Base-by-base conservation (phyloP, 108 stramenopile species). In the Cyclotella sp. region DNA sequence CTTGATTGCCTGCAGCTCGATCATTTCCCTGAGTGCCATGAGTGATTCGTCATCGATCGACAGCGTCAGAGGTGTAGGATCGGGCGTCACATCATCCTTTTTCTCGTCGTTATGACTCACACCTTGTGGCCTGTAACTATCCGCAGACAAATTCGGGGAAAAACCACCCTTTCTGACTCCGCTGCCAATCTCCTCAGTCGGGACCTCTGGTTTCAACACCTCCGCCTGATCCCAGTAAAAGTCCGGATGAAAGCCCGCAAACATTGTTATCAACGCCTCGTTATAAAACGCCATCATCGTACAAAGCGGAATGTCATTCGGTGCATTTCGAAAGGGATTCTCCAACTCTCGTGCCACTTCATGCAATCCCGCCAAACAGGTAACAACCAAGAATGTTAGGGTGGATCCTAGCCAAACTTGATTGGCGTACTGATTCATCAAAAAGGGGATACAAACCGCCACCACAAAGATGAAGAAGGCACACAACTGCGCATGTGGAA, bases 341-440 rank as follows among this genome's bases (percentile, higher is more conserved):
- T 91, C 91, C 66, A 94, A 82, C 67, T 91, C 93, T 16, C 90
- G 64, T 2, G 91, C 90, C 34, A 94, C 90, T 67, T 91, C 93
- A 66, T 94, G 87, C 63, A 94, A 81, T 7, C 89, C 93, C 5
- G 61, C 43, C 21, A 94, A 55, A 68, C 89, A 89, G 14, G 84
- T 80, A 3, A 90, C 82, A 0, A 86, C 88, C 42, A 89, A 61
- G 77, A 91, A 94, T 12, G 77, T 87, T 53, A 94, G 66, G 3
- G 76, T 26, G 27, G 72, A 61, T 0, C 85, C 93, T 12, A 90
- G 28, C 77, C 79, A 83, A 0, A 62, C 46, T n/a, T 90, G 67
- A 28, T 83, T 79, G 28, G 79, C 72, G 62, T 86, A 94, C 73
- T 90, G 85, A 71, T 85, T 81, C 91, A 92, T 90, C 63, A 94